These are phyloP conservation scores for Cryptococcus maquisensis DNA, from an alignment of 1,284 basidiomycete species.

Conservation along the genomic window DNA sequence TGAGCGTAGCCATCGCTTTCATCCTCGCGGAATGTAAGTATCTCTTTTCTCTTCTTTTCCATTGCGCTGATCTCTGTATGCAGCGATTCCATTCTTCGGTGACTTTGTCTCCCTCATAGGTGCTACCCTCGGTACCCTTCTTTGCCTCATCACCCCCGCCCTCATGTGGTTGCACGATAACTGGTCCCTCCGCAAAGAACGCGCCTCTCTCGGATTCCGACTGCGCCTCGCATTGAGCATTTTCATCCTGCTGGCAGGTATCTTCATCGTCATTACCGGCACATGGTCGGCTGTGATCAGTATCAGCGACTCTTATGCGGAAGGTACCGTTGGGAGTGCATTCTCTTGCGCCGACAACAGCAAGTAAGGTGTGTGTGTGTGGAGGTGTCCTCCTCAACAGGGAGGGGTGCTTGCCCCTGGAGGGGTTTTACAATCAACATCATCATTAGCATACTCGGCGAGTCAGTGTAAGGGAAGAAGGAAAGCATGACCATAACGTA, in stretches of 20 bases:
- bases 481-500: no score
- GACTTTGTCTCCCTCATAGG: slow-evolving; percentile 33
- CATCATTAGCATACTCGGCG: no score
- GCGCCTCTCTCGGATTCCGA: slow-evolving; percentile 14
- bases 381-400: no score
- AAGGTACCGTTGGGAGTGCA: slow-evolving; percentile 36
- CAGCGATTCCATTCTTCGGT: slow-evolving; percentile 38
- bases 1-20: slow-evolving; percentile 9
- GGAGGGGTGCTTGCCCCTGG: no score
- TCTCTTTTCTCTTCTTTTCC: background rate
- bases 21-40: slow-evolving; percentile 32
- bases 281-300: slow-evolving; percentile 40
- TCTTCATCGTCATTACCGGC: slow-evolving; percentile 43
- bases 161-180: slow-evolving; percentile 31
- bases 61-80: slow-evolving; percentile 9
- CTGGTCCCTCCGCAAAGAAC: slow-evolving; percentile 11
- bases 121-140: slow-evolving; percentile 21
- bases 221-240: slow-evolving; percentile 22
- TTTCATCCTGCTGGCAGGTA: slow-evolving; percentile 34
- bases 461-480: background rate
- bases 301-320: slow-evolving; percentile 40
- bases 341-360: slow-evolving; percentile 46
- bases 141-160: slow-evolving; percentile 15
- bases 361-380: no score
- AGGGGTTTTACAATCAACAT: no score